Conservation (phyloP, 2,329 filamentous ascomycete species). For the Daldinia eschscholtzii region DNA sequence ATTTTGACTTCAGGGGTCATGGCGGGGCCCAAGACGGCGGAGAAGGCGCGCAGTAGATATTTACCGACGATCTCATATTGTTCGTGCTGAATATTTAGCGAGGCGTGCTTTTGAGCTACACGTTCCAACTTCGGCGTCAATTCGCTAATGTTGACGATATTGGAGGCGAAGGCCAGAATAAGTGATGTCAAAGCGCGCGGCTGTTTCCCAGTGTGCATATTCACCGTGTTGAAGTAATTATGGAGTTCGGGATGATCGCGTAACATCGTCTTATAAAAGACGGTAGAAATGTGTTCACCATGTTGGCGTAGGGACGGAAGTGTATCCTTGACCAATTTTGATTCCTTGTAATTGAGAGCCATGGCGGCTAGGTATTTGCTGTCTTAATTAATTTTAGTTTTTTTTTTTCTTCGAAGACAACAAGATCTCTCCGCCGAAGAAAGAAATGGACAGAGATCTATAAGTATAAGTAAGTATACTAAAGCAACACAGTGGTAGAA, state of each 20-base stretch:
- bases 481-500: background rate
- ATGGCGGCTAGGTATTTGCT: slow-evolving; percentile 33
- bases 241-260: slow-evolving; percentile 73
- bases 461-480: background rate
- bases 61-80: slow-evolving; percentile 79
- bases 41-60: slow-evolving; percentile 76
- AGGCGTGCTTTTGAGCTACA: slow-evolving; percentile 79
- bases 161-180: slow-evolving; percentile 77
- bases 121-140: slow-evolving; percentile 66
- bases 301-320: slow-evolving; percentile 76
- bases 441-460: background rate
- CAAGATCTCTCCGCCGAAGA: background rate
- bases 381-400: background rate
- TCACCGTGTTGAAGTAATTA: slow-evolving; percentile 77
- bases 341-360: slow-evolving; percentile 67
- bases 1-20: slow-evolving; percentile 74
- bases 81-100: slow-evolving; percentile 74
- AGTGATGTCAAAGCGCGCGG: slow-evolving; percentile 71
- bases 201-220: slow-evolving; percentile 73
- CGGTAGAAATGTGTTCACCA: slow-evolving; percentile 75
- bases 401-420: slow-evolving; percentile 1
- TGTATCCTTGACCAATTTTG: slow-evolving; percentile 75
- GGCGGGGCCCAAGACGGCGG: slow-evolving; percentile 72
- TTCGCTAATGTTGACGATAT: slow-evolving; percentile 74
- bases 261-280: slow-evolving; percentile 79